Percentiles rank a stretch among this genome's conserved stretches.
phyloP scores from a whole-genome alignment of 2,329 filamentous ascomycete genomes.

The Gnomoniopsis sp. region DNA sequence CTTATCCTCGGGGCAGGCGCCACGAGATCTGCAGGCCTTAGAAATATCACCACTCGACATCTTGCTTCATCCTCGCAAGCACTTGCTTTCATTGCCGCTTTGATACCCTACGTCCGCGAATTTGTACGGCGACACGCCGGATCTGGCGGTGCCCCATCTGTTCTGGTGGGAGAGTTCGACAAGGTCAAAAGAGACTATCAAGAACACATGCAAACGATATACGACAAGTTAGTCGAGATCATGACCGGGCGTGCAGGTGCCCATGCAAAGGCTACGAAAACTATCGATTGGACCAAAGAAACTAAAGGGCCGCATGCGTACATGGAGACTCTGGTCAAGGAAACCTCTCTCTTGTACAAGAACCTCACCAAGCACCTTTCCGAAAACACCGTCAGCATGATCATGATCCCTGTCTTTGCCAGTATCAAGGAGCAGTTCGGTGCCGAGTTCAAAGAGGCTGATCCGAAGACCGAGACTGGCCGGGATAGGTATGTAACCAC shows the following conservation, averaged over 20 bases:
- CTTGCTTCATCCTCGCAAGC: conserved; percentile 88
- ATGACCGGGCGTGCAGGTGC: conserved; percentile 75
- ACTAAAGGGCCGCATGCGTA: conserved; percentile 58
- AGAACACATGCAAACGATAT: conserved; percentile 86
- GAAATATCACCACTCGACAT: conserved; percentile 95
- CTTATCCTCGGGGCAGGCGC: conserved; percentile 93
- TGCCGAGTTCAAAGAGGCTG: conserved; percentile 62
- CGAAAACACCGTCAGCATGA: conserved; percentile 71
- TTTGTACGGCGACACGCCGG: conserved; percentile 76
- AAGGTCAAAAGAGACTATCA: conserved; percentile 79
- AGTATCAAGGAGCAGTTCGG: conserved; percentile 80
- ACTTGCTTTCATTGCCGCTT: conserved; percentile 77
- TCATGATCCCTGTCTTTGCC: conserved; percentile 81
- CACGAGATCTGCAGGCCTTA: conserved; percentile 81
- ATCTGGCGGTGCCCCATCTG: conserved; percentile 47
- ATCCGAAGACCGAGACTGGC: conserved; percentile 63
- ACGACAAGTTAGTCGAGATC: conserved; percentile 90
- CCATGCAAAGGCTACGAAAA: conserved; percentile 72
- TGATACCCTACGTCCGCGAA: conserved; percentile 88
- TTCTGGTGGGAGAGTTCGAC: conserved; percentile 80
- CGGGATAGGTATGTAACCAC: conserved; percentile 61
- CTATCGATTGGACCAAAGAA: conserved; percentile 63
- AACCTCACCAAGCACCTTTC: conserved; percentile 80
- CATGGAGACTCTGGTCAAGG: conserved; percentile 84
- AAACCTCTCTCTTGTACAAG: conserved; percentile 79